Conservation (phyloP, 495 filamentous ascomycete genomes). For the Hypoxylon cercidicola region DNA sequence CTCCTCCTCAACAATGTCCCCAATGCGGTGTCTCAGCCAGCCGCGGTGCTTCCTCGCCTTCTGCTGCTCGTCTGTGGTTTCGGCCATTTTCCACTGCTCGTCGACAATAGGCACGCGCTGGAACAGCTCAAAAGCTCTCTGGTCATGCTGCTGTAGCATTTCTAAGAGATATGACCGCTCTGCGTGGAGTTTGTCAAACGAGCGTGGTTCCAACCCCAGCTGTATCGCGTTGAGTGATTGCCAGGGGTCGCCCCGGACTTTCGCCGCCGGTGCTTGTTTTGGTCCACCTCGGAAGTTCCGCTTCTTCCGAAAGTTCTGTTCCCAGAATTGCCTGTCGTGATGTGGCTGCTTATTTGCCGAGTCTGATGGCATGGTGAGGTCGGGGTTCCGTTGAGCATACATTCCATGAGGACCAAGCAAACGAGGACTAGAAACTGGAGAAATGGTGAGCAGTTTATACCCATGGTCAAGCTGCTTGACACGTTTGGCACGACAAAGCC, state of each 20-base stretch:
- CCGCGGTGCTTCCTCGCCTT: conserved; percentile 37
- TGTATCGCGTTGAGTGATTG: conserved; percentile 29
- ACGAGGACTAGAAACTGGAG: not conserved
- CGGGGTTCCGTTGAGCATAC: not conserved
- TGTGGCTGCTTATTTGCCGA: not conserved
- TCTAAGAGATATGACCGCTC: conserved; percentile 54
- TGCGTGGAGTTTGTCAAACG: conserved; percentile 49
- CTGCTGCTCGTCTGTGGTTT: conserved; percentile 4
- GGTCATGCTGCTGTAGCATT: conserved; percentile 50
- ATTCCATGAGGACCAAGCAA: not conserved
- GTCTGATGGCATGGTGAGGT: conserved; percentile 13
- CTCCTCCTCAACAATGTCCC: conserved; percentile 53
- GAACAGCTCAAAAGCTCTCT: conserved; percentile 46
- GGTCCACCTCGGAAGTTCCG: not conserved
- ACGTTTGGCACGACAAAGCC: conserved; percentile 9
- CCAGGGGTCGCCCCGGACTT: conserved; percentile 21
- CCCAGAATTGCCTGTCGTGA: not conserved
- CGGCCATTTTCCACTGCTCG: conserved; percentile 21
- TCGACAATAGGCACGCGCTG: conserved; percentile 44
- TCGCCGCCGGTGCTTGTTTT: conserved; percentile 1
- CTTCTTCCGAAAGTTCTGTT: not conserved
- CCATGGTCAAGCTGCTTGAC: not conserved
- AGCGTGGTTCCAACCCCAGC: conserved; percentile 43
- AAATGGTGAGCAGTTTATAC: conserved; percentile 10
- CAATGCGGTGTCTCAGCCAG: conserved; percentile 46